Percentiles rank a stretch among this genome's conserved stretches.
Evolutionary conservation across 805 yeast genomes (phyloP).

Genomic region (Saccharomycopsis javanensis): DNA sequence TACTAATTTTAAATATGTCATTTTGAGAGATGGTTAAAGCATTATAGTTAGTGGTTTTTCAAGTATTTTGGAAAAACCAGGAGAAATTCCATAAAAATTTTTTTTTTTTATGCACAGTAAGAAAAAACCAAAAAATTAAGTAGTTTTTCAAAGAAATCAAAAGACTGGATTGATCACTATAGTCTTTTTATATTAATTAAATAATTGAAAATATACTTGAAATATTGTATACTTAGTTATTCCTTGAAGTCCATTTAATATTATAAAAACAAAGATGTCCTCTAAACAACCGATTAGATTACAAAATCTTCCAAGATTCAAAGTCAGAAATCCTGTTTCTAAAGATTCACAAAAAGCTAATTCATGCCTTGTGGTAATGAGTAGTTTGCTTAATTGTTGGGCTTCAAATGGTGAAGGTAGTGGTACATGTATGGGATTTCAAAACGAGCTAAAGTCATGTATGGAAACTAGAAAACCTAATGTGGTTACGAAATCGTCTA

Average conservation of each 20-base stretch:
- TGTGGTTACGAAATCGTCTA: conserved; percentile 29
- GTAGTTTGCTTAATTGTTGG: conserved; percentile 87
- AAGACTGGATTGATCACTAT: too few species aligned
- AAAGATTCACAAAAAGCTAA: conserved; percentile 43
- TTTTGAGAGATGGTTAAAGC: too few species aligned
- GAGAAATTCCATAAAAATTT: not conserved
- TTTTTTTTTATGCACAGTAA: too few species aligned
- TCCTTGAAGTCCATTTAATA: too few species aligned
- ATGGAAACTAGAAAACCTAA: conserved; percentile 33
- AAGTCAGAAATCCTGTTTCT: conserved; percentile 55
- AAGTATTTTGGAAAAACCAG: not conserved
- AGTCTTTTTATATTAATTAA: too few species aligned
- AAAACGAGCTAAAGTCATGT: conserved; percentile 62
- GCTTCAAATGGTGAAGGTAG: conserved; percentile 88
- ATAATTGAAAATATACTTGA: too few species aligned
- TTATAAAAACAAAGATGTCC: conserved; percentile 2
- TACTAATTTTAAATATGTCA: too few species aligned
- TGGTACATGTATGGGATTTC: conserved; percentile 53
- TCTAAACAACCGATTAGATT: conserved; percentile 31
- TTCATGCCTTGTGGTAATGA: conserved; percentile 73
- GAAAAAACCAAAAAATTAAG: not conserved
- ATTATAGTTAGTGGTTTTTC: not conserved
- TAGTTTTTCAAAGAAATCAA: not conserved
- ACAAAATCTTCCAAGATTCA: conserved; percentile 68
- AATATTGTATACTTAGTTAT: too few species aligned